A percentile compares a stretch with the other conserved stretches of the same genome.
Conservation (phyloP, 2,329 filamentous ascomycete species). For the Dactylellina drechsleri region DNA sequence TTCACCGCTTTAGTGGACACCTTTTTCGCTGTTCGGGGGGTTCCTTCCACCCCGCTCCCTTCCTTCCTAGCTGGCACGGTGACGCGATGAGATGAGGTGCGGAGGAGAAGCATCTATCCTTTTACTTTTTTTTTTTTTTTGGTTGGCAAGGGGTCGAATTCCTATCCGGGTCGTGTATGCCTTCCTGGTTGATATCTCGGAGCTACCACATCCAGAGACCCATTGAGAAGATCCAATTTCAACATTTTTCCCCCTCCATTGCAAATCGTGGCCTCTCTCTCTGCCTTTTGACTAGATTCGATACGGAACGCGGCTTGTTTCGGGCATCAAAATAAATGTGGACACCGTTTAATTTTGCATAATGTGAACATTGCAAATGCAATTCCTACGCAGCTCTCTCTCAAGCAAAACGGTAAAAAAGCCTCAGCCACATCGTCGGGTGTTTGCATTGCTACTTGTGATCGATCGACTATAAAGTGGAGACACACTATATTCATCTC, state of each 20-base stretch:
- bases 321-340: not conserved
- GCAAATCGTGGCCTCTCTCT: not conserved
- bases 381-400: no score
- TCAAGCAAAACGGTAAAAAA: no score
- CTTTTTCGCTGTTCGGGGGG: not conserved
- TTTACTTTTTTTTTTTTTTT: not conserved
- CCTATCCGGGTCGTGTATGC: conserved; percentile 19
- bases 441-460: no score
- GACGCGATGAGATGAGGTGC: conserved; percentile 4
- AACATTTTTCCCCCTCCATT: not conserved
- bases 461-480: no score
- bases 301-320: not conserved
- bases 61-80: not conserved
- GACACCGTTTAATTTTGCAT: not conserved
- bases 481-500: no score
- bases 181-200: conserved; percentile 31
- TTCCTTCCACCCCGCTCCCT: not conserved
- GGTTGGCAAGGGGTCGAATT: not conserved
- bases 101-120: not conserved
- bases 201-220: conserved; percentile 15
- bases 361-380: not conserved
- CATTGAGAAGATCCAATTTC: conserved; percentile 6
- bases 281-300: not conserved
- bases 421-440: no score
- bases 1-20: not conserved